Evolutionary conservation across 441 rosid genomes (phyloP), one percentile per base, ranked within the genome.

Genomic region (Adansonia madagascariensis): DNA sequence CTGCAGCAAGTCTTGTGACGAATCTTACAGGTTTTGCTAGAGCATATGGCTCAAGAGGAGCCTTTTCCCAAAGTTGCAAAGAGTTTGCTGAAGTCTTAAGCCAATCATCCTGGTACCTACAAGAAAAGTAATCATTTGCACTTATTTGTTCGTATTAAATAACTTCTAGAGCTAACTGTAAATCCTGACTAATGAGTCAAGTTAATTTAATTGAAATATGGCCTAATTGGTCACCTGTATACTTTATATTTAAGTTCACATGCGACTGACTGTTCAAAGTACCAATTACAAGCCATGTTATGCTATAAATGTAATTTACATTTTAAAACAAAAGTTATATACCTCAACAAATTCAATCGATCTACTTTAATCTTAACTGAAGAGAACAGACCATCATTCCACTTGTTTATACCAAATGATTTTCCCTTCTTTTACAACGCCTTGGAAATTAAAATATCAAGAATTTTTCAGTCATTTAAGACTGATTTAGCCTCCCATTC

Each of bases 91-190:
- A 91, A 77, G 97, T 86, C 87, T 92, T 95, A 62, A 97, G 96
- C 99, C 99, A 97, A 87, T 97, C 99, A 82, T 97, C 99, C 90
- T 97, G 99, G 87, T 97, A 97, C 86, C 99, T 97, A 80, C 84
- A 65, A 78, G 53, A 75, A 77, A 71, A 35, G 77, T 71, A 74
- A 78, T 74, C 55, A 73, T 62, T 78, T 73, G 76, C 59, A 64
- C 64, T 75, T 62, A 75, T 35, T n/a, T 73, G 7, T 41, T 73
- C 35, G n/a, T 18, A 73, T 18, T 5, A 18, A 18, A 41, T 14
- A 27, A 27, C 15, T 46, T 46, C 17, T 27, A 74, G 47, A 74
- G 66, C 10, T 24, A 74, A 46, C 69, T 47, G 44, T 27, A 73
- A 73, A 73, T 7, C 41, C 65, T 63, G 60, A 53, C 52, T 18